Percentiles rank a stretch among this genome's conserved stretches.
Conservation (phyloP, 352 stramenopile species). For the Phytophthora pisi region DNA sequence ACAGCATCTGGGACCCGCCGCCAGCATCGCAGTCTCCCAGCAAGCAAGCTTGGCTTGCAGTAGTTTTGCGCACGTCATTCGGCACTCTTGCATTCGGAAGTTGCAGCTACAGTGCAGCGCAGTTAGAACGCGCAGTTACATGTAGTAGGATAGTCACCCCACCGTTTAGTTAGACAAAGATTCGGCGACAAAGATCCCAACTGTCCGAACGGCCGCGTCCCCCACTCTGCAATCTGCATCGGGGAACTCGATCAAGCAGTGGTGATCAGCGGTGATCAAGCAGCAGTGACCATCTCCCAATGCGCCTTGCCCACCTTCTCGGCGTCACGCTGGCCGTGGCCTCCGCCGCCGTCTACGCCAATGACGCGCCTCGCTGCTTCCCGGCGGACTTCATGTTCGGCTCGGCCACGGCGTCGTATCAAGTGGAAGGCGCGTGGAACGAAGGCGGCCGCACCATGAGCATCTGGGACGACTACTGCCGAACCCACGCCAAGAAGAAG, state of each 20-base stretch:
- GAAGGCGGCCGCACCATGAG: conserved; percentile 71
- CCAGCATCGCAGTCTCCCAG: conserved; percentile 56
- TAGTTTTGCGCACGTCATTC: conserved; percentile 85
- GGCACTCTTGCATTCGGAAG: neutral
- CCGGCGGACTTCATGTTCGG: conserved; percentile 52
- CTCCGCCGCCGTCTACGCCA: conserved; percentile 1
- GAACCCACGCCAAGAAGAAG: conserved; percentile 47
- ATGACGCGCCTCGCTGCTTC: conserved; percentile 9
- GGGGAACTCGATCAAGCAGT: no score
- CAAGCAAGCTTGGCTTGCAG: no score
- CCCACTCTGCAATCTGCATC: no score
- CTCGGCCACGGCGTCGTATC: conserved; percentile 86
- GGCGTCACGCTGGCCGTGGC: neutral
- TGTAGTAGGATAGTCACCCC: neutral
- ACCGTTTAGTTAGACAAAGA: conserved; percentile 25
- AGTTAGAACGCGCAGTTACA: neutral
- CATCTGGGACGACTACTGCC: conserved; percentile 95
- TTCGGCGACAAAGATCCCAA: no score
- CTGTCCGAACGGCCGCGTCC: no score
- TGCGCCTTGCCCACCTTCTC: conserved; percentile 20
- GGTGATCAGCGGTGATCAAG: no score
- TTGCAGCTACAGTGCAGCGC: conserved; percentile 83
- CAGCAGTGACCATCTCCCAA: neutral
- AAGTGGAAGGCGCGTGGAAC: conserved; percentile 92
- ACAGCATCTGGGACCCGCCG: neutral